Evolutionary conservation across 2,329 filamentous ascomycete genomes (phyloP).

Genomic region (Penicillium sp.): DNA sequence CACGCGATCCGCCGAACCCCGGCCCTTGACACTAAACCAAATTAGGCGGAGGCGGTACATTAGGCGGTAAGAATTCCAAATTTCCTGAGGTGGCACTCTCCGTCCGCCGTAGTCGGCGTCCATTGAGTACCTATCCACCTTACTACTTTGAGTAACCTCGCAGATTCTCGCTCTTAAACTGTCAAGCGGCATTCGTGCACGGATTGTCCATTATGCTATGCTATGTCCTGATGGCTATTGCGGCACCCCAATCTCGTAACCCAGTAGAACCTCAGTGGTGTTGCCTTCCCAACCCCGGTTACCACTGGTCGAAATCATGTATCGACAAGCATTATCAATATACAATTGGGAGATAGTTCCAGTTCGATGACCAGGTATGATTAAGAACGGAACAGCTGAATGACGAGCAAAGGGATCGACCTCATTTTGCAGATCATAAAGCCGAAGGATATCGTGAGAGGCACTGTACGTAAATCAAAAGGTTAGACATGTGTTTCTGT

Average conservation of each 20-base stretch:
- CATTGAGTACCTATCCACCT: too few species aligned
- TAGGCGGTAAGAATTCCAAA: too few species aligned
- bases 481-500: neutral
- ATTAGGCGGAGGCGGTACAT: too few species aligned
- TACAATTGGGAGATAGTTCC: constrained; percentile 85
- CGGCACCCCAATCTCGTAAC: constrained; percentile 75
- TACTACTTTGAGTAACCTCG: neutral
- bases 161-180: neutral
- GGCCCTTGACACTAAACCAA: too few species aligned
- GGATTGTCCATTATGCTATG: neutral
- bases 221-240: constrained; percentile 11
- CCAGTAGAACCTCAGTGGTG: constrained; percentile 83
- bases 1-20: too few species aligned
- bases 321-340: constrained; percentile 80
- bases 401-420: constrained; percentile 63
- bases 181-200: constrained; percentile 7
- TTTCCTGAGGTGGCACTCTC: too few species aligned
- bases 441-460: constrained; percentile 84
- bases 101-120: too few species aligned
- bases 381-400: constrained; percentile 87
- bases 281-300: constrained; percentile 93
- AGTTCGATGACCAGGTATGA: constrained; percentile 84
- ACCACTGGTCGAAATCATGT: constrained; percentile 87
- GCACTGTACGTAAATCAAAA: constrained; percentile 54
- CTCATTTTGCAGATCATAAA: constrained; percentile 78